These are phyloP conservation scores for Parastagonospora avenae DNA, from an alignment of 2,329 filamentous ascomycete genomes.

Conservation along the genomic window DNA sequence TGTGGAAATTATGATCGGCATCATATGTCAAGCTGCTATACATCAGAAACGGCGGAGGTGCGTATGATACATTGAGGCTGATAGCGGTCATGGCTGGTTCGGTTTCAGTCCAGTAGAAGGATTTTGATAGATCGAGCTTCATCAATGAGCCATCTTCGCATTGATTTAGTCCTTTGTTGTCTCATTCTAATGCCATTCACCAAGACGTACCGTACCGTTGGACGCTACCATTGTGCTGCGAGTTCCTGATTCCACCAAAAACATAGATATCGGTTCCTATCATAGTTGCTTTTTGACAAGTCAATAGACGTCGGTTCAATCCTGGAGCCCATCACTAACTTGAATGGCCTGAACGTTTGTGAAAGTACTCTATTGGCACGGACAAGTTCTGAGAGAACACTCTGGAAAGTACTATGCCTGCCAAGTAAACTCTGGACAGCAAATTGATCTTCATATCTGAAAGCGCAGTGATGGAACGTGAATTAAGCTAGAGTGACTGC, in stretches of 20 bases:
- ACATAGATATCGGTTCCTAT: background rate
- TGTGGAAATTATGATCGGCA: background rate
- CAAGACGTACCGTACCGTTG: background rate
- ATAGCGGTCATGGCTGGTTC: background rate
- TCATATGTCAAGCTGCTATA: background rate
- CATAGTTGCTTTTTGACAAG: background rate
- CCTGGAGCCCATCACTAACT: background rate
- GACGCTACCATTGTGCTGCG: too few species aligned
- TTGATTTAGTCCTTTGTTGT: background rate
- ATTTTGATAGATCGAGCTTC: constrained; percentile 3
- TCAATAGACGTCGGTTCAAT: too few species aligned
- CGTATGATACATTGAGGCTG: background rate
- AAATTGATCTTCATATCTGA: too few species aligned
- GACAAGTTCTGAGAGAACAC: background rate
- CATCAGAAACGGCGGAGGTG: background rate
- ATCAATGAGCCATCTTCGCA: background rate
- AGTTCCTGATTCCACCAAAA: background rate
- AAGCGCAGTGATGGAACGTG: too few species aligned
- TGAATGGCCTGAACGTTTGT: background rate
- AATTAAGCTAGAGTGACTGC: too few species aligned
- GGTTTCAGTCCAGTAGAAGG: background rate
- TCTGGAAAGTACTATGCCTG: background rate
- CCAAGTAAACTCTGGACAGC: background rate
- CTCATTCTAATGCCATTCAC: too few species aligned
- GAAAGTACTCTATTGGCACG: background rate